Evolutionary conservation across 129 eudicot genomes (phyloP).

Genomic region (Centella asiatica): DNA sequence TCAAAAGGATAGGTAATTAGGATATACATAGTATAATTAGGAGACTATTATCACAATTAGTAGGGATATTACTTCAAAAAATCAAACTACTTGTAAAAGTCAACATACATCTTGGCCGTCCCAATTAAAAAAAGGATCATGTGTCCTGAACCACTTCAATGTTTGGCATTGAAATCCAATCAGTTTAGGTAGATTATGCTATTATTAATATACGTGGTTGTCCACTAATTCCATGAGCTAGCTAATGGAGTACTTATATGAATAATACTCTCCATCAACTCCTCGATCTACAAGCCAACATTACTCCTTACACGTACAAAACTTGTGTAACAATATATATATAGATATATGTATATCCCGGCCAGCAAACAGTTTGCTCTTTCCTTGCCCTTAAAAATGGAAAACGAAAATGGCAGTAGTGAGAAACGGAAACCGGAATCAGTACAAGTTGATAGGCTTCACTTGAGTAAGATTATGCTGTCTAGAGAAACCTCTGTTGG

Average conservation of each 20-base stretch:
- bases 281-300: no score
- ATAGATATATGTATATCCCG: no score
- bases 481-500: constrained; percentile 50
- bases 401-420: constrained; percentile 3
- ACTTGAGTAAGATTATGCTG: constrained; percentile 33
- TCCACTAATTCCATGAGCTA: background rate
- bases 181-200: background rate
- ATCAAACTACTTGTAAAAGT: background rate
- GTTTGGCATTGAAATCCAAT: constrained; percentile 14
- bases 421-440: constrained; percentile 18
- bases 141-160: constrained; percentile 17
- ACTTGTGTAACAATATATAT: no score
- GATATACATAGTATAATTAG: no score
- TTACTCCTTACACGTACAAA: no score
- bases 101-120: background rate
- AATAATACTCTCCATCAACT: no score
- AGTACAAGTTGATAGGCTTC: constrained; percentile 32
- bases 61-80: no score
- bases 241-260: no score
- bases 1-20: no score
- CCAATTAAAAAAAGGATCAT: constrained; percentile 8
- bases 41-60: no score
- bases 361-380: no score
- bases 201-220: constrained; percentile 12
- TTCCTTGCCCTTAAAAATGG: background rate